These are phyloP conservation scores for Candida michaelii DNA, from an alignment of 805 yeast genomes.

Conservation along the genomic window DNA sequence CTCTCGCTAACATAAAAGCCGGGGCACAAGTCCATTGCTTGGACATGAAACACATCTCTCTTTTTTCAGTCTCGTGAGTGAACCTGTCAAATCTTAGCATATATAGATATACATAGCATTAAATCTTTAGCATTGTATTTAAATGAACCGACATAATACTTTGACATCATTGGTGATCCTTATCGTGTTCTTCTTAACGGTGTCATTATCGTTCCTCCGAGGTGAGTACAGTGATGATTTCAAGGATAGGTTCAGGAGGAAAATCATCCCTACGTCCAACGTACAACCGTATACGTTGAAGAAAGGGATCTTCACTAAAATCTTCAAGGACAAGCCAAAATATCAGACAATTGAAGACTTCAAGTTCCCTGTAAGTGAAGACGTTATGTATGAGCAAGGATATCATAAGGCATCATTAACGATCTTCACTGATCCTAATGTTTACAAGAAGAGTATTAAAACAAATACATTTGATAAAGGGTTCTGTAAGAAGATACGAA, in stretches of 20 bases:
- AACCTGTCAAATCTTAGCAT: no score
- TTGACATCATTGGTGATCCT: not conserved
- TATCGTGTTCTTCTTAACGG: slow-evolving; percentile 1
- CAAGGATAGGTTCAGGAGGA: not conserved
- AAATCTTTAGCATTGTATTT: not conserved
- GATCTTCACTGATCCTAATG: slow-evolving; percentile 21
- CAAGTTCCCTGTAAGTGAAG: slow-evolving; percentile 13
- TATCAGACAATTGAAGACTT: not conserved
- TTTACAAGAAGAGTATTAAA: slow-evolving; percentile 4
- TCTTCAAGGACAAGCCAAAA: not conserved
- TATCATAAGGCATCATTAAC: slow-evolving; percentile 10
- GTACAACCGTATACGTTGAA: not conserved
- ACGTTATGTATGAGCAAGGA: slow-evolving; percentile 7
- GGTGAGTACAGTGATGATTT: slow-evolving; percentile 6
- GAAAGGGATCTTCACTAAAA: not conserved
- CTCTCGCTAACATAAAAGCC: not conserved
- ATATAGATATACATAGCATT: not conserved
- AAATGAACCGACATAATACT: not conserved
- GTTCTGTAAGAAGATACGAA: slow-evolving; percentile 17
- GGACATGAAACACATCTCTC: not conserved
- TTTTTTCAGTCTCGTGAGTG: no score
- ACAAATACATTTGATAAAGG: slow-evolving; percentile 13
- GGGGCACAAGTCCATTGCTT: not conserved
- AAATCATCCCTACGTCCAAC: slow-evolving; percentile 9
- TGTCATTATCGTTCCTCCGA: slow-evolving; percentile 6